Conservation (phyloP, 768 basidiomycete species). For the Tulasnella sp. region DNA sequence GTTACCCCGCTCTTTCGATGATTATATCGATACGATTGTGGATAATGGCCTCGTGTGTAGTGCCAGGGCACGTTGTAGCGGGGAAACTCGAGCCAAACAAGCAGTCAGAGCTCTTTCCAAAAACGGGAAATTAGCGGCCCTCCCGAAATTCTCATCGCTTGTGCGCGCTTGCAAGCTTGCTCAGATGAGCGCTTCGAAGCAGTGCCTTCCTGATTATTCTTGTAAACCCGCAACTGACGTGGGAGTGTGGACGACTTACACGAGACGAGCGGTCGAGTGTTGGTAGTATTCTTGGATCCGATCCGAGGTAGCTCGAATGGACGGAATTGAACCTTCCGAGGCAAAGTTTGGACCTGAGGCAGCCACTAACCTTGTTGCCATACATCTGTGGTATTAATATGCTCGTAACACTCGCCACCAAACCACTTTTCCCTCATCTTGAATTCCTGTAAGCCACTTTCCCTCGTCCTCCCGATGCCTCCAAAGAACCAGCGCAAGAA, state of each 20-base stretch:
- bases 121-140: neutral
- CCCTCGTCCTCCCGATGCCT: slow-evolving; percentile 23
- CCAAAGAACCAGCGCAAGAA: neutral
- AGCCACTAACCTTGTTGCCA: slow-evolving; percentile 33
- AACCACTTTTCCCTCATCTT: slow-evolving; percentile 32
- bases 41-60: neutral
- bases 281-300: neutral
- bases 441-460: no score
- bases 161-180: no score
- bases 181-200: no score
- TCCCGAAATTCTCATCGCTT: neutral
- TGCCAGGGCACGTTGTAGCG: neutral
- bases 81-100: neutral
- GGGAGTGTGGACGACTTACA: no score
- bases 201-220: no score
- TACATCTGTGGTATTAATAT: slow-evolving; percentile 45
- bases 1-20: no score
- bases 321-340: neutral
- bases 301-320: neutral
- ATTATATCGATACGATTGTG: no score
- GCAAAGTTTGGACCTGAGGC: slow-evolving; percentile 43
- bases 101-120: neutral
- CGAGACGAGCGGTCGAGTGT: no score
- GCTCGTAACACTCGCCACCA: slow-evolving; percentile 46
- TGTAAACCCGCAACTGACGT: no score